Base-by-base conservation (phyloP, 495 filamentous ascomycete species). In the Pyronema omphalodes region DNA sequence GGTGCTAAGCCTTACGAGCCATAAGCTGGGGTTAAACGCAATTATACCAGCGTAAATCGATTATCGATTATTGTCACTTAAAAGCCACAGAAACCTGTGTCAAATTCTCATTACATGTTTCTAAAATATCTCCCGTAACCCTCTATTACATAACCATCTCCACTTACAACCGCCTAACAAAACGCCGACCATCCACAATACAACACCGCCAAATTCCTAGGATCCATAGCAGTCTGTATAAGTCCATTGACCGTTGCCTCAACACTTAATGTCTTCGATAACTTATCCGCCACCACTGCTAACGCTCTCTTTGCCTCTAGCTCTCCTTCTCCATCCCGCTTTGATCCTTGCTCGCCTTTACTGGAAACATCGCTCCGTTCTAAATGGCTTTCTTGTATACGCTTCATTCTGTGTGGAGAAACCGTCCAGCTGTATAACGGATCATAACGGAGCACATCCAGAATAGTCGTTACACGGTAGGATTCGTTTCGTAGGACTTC, bases 391-490 rank as follows among this genome's bases (percentile, higher is more conserved):
- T 82, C 78, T 58, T 86, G 82, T 74, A 86, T 83, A 40, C 75
- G 73, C 66, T 79, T 81, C 14, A 53, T 41, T 6, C 18, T n/a
- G 9, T 12, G 11, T 9, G 51, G 15, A 4, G 9, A 12, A 8
- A 53, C 48, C 23, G 43, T 85, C 91, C 91, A 99, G 61, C 76
- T 87, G 67, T 95, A 94, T 55, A 99, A 73, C 2, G 91, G 93
- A 72, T 98, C 91, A 63, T 94, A 94, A 15, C 93, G 83, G 50
- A 98, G 73, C 29, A 95, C 91, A 60, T 95, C 89, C 0, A 98
- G 76, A 44, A 98, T 88, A 3, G 89, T 94, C 85, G 91, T 94
- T 66, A 98, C 96, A 59, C 81, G 86, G 59, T 93, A 93, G 0
- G 80, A 82, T 67, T 98, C 91, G 62, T 93, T 81, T 9, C 93